Evolutionary conservation across 2,329 filamentous ascomycete genomes (phyloP).

Genomic region (Ceratocystis colombiana): DNA sequence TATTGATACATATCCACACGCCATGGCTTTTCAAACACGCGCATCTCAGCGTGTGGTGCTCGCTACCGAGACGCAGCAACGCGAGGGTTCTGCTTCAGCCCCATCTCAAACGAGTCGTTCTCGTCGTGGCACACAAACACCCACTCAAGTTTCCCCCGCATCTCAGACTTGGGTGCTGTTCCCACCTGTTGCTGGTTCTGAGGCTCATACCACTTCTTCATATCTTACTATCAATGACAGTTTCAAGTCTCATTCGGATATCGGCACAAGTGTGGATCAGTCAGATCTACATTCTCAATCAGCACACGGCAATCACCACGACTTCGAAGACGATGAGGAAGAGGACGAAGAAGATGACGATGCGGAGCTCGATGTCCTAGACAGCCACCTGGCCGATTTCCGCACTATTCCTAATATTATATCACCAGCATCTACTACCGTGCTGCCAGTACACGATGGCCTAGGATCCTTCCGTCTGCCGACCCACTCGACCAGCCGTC

Average conservation of each 20-base stretch:
- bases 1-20: background rate
- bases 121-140: constrained; percentile 14
- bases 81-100: constrained; percentile 20
- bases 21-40: constrained; percentile 24
- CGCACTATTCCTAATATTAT: constrained; percentile 45
- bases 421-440: constrained; percentile 45
- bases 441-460: constrained; percentile 88
- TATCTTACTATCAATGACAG: constrained; percentile 25
- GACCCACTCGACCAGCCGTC: constrained; percentile 41
- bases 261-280: constrained; percentile 25
- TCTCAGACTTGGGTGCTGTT: constrained; percentile 82
- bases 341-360: constrained; percentile 45
- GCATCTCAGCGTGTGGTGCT: constrained; percentile 21
- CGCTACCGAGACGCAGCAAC: constrained; percentile 17
- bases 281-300: constrained; percentile 23
- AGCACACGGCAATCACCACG: background rate
- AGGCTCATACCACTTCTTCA: constrained; percentile 22
- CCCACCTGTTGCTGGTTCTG: constrained; percentile 58
- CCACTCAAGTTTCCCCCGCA: constrained; percentile 27
- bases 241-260: constrained; percentile 20
- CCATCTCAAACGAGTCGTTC: constrained; percentile 21
- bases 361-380: constrained; percentile 79
- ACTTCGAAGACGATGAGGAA: constrained; percentile 22
- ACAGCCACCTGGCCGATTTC: constrained; percentile 85
- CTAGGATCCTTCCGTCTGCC: constrained; percentile 71